These are phyloP conservation scores for Podospora conica DNA, from an alignment of 495 filamentous ascomycete species.

Conservation along the genomic window DNA sequence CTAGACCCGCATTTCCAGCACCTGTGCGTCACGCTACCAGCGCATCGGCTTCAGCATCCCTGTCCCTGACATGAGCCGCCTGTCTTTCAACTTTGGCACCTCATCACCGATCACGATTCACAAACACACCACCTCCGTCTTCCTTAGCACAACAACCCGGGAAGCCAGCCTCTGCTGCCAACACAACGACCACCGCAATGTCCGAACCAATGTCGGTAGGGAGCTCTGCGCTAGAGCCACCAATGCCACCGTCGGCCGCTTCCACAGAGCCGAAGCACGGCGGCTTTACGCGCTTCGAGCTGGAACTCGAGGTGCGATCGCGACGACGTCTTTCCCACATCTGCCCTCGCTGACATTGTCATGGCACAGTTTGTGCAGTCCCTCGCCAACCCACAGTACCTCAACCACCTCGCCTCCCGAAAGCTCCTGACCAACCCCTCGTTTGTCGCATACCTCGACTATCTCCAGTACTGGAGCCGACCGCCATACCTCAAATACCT, in stretches of 20 bases:
- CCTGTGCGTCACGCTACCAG: not conserved
- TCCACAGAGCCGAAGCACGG: conserved; percentile 48
- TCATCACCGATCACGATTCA: too few species aligned
- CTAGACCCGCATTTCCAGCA: not conserved
- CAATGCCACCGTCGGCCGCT: conserved; percentile 17
- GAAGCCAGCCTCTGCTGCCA: not conserved
- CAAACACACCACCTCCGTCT: too few species aligned
- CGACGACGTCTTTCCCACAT: too few species aligned
- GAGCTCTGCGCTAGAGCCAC: conserved; percentile 26
- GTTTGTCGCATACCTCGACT: conserved; percentile 75
- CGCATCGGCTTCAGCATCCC: not conserved
- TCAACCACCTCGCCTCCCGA: conserved; percentile 72
- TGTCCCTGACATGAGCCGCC: not conserved
- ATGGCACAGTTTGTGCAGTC: conserved; percentile 67
- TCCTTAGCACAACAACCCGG: not conserved
- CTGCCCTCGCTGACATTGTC: conserved; percentile 15
- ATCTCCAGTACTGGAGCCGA: conserved; percentile 77
- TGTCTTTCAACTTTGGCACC: not conserved
- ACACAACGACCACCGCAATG: conserved; percentile 9
- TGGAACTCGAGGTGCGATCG: conserved; percentile 62
- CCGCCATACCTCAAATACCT: conserved; percentile 81
- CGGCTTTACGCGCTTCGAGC: conserved; percentile 64
- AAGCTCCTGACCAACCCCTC: conserved; percentile 54
- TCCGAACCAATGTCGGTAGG: conserved; percentile 29
- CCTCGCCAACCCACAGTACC: conserved; percentile 78